Conservation (phyloP, 805 yeast genomes). For the Tetrapisispora pingtungensis region DNA sequence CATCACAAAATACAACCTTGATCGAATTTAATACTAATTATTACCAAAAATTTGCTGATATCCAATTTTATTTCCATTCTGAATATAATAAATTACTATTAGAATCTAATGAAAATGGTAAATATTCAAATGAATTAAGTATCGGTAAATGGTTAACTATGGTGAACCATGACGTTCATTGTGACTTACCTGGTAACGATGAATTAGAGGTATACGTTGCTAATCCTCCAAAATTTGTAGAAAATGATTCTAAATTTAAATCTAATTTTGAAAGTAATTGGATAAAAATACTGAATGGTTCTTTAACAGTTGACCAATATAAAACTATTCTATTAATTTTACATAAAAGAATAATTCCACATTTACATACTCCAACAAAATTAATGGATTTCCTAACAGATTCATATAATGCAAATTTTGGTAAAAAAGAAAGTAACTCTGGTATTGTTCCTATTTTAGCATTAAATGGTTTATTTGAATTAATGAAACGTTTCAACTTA, state of each 20-base stretch:
- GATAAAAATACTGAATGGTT: slow-evolving; percentile 43
- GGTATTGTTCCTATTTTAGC: slow-evolving; percentile 66
- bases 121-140: slow-evolving; percentile 10
- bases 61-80: slow-evolving; percentile 63
- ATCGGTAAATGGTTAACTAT: slow-evolving; percentile 33
- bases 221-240: slow-evolving; percentile 39
- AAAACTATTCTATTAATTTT: slow-evolving; percentile 58
- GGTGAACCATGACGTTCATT: slow-evolving; percentile 29
- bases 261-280: slow-evolving; percentile 62
- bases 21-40: slow-evolving; percentile 48
- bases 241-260: slow-evolving; percentile 40
- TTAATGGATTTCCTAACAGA: slow-evolving; percentile 92
- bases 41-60: slow-evolving; percentile 56
- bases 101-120: slow-evolving; percentile 18
- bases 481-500: slow-evolving; percentile 71
- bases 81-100: slow-evolving; percentile 31
- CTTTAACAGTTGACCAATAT: slow-evolving; percentile 44
- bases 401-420: slow-evolving; percentile 45
- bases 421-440: background rate
- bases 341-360: slow-evolving; percentile 80
- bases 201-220: slow-evolving; percentile 32
- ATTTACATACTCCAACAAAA: slow-evolving; percentile 64
- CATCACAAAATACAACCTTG: slow-evolving; percentile 36
- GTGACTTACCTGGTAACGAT: slow-evolving; percentile 26
- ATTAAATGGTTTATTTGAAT: slow-evolving; percentile 75